Conservation (phyloP, 2,329 filamentous ascomycete genomes). For the Aspergillus tanneri region DNA sequence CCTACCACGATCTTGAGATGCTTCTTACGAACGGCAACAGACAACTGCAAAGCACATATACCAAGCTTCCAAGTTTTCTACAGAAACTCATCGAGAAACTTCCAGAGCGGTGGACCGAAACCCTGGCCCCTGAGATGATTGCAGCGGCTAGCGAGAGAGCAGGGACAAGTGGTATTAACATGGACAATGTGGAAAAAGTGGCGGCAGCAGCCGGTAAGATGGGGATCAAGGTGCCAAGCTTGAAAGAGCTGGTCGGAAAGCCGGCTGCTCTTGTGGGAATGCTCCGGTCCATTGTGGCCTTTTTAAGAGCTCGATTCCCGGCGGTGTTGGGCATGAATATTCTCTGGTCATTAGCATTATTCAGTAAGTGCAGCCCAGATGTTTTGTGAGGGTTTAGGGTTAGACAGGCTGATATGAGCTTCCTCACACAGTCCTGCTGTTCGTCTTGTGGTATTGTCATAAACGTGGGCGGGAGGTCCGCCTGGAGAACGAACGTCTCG, state of each 20-base stretch:
- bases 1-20: conserved; percentile 82
- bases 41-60: conserved; percentile 64
- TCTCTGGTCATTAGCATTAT: conserved; percentile 83
- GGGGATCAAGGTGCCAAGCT: conserved; percentile 64
- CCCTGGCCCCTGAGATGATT: conserved; percentile 76
- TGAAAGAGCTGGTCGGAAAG: conserved; percentile 79
- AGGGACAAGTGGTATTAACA: conserved; percentile 58
- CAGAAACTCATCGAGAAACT: conserved; percentile 84
- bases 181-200: conserved; percentile 51
- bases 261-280: conserved; percentile 82
- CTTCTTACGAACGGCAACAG: conserved; percentile 62
- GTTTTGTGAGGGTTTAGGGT: too few relatives aligned
- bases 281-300: conserved; percentile 86
- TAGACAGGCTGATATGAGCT: conserved; percentile 3
- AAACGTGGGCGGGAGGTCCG: conserved; percentile 87
- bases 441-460: conserved; percentile 97
- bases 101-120: conserved; percentile 74
- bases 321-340: conserved; percentile 90
- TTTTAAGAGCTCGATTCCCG: conserved; percentile 82
- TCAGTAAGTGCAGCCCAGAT: conserved; percentile 60
- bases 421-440: conserved; percentile 68
- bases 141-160: conserved; percentile 73
- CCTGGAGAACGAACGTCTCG: conserved; percentile 61
- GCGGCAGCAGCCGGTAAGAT: conserved; percentile 65
- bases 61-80: conserved; percentile 70